phyloP scores from a whole-genome alignment of 805 yeast species.

The Candida germanica region DNA sequence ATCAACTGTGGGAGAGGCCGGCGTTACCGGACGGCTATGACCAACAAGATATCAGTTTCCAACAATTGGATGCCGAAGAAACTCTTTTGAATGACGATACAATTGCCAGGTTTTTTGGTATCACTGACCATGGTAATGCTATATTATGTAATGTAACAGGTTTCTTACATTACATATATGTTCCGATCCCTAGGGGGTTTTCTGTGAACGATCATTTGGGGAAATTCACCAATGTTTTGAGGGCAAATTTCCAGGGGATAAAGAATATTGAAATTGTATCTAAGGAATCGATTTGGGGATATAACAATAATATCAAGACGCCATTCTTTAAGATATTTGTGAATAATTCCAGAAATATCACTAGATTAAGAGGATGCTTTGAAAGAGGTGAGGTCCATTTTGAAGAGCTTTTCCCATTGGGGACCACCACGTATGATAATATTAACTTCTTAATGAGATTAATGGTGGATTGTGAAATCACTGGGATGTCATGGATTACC shows the following conservation, averaged over 20 bases:
- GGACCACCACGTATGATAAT: constrained; percentile 78
- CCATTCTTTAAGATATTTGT: constrained; percentile 78
- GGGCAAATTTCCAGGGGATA: constrained; percentile 52
- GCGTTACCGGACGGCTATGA: constrained; percentile 48
- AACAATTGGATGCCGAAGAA: constrained; percentile 95
- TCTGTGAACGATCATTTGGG: constrained; percentile 50
- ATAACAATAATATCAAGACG: constrained; percentile 67
- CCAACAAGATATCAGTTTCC: constrained; percentile 65
- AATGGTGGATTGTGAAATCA: constrained; percentile 89
- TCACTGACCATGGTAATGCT: constrained; percentile 83
- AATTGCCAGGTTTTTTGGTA: constrained; percentile 85
- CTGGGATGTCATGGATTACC: constrained; percentile 97
- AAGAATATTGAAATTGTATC: constrained; percentile 59
- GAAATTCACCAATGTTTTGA: constrained; percentile 45
- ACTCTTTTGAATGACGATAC: constrained; percentile 54
- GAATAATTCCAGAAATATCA: constrained; percentile 61
- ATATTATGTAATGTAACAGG: constrained; percentile 88
- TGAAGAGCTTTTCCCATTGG: constrained; percentile 61
- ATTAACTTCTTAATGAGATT: constrained; percentile 79
- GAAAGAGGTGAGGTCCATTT: constrained; percentile 76
- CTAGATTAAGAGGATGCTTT: constrained; percentile 71
- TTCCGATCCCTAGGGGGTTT: constrained; percentile 84
- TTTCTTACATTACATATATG: constrained; percentile 85
- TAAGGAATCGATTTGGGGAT: constrained; percentile 95
- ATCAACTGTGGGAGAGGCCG: constrained; percentile 54